Conservation (phyloP, 2,329 filamentous ascomycete species). For the Xylariaceae sp. region DNA sequence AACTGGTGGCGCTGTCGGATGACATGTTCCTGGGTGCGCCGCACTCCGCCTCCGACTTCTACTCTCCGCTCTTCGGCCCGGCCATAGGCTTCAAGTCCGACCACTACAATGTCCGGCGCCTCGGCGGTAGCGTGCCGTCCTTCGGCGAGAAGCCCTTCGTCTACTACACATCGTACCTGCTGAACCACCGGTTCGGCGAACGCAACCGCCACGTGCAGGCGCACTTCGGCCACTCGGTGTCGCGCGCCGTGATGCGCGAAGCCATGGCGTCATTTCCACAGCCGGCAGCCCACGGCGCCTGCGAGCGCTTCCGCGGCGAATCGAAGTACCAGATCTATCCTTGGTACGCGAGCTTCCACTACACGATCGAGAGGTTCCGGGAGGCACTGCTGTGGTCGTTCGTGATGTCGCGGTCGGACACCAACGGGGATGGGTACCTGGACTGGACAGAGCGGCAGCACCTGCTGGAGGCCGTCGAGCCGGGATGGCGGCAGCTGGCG, state of each 20-base stretch:
- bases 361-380: slow-evolving; percentile 47
- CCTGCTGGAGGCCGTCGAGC: slow-evolving; percentile 40
- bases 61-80: slow-evolving; percentile 47
- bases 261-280: slow-evolving; percentile 46
- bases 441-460: slow-evolving; percentile 43
- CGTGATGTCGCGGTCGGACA: slow-evolving; percentile 43
- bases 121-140: slow-evolving; percentile 37
- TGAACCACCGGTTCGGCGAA: slow-evolving; percentile 48
- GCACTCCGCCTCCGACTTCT: slow-evolving; percentile 46
- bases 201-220: slow-evolving; percentile 47
- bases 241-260: slow-evolving; percentile 43
- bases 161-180: slow-evolving; percentile 48
- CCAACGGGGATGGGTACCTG: slow-evolving; percentile 43
- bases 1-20: slow-evolving; percentile 47
- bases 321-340: slow-evolving; percentile 47
- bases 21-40: slow-evolving; percentile 48
- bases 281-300: slow-evolving; percentile 43
- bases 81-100: slow-evolving; percentile 48
- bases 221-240: slow-evolving; percentile 47
- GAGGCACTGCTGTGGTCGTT: slow-evolving; percentile 48
- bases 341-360: slow-evolving; percentile 47
- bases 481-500: slow-evolving; percentile 35
- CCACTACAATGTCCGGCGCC: slow-evolving; percentile 40
- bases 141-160: slow-evolving; percentile 49
- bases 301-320: slow-evolving; percentile 47